These are phyloP conservation scores for Polysphondylium violaceum DNA, from an alignment of 78 protist genomes.

Conservation along the genomic window DNA sequence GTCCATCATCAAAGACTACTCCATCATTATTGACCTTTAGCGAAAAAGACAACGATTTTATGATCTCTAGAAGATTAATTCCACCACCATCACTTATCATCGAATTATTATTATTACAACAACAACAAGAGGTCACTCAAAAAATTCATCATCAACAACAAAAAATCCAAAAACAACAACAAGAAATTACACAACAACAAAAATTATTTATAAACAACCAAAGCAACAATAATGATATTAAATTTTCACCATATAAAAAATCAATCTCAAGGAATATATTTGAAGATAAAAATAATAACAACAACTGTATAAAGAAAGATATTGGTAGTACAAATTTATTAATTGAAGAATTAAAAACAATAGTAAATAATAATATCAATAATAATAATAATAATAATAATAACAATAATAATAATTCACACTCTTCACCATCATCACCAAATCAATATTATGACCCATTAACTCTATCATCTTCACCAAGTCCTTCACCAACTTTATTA, in stretches of 20 bases:
- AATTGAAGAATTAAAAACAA: too few species aligned
- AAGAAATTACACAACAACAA: too few species aligned
- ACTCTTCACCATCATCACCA: slow-evolving; percentile 23
- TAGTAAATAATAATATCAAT: not conserved
- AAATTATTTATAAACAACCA: too few species aligned
- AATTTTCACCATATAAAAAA: not conserved
- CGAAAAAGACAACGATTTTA: not conserved
- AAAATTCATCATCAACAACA: too few species aligned
- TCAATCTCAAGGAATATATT: not conserved
- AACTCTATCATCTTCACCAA: slow-evolving; percentile 11
- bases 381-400: not conserved
- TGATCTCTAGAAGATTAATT: slow-evolving; percentile 8
- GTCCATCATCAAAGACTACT: too few species aligned
- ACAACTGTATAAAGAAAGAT: not conserved
- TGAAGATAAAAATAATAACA: not conserved
- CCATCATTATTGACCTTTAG: not conserved
- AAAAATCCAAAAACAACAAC: not conserved
- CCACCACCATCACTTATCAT: slow-evolving; percentile 33
- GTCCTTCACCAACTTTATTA: not conserved
- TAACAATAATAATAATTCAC: not conserved
- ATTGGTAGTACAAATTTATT: too few species aligned
- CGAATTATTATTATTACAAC: not conserved
- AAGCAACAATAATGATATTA: too few species aligned
- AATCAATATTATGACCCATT: too few species aligned
- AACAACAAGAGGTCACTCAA: not conserved